These are phyloP conservation scores for Cryphonectria japonica DNA, from an alignment of 2,329 filamentous ascomycete genomes.

Conservation along the genomic window DNA sequence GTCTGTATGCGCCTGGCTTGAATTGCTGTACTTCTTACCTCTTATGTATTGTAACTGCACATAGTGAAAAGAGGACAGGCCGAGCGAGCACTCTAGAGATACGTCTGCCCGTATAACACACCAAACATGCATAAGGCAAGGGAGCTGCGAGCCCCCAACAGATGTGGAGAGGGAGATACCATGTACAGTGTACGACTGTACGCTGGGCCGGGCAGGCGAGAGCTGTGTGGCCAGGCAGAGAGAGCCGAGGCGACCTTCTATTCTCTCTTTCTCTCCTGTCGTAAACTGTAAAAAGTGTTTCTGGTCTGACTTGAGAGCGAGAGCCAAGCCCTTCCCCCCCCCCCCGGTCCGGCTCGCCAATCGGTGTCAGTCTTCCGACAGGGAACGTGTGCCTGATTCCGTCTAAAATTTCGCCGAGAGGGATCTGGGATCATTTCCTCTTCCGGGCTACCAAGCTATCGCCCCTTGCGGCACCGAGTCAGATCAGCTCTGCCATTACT, in stretches of 20 bases:
- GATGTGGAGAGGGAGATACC: neutral
- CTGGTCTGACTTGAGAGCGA: neutral
- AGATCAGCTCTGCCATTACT: neutral
- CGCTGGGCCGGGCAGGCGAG: neutral
- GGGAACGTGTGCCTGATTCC: neutral
- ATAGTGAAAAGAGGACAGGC: neutral
- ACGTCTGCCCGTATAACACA: neutral
- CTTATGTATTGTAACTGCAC: neutral
- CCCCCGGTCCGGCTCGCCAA: neutral
- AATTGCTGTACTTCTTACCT: neutral
- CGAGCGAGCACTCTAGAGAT: neutral
- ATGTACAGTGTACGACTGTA: neutral
- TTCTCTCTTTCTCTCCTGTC: neutral
- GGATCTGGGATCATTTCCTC: slow-evolving; percentile 8
- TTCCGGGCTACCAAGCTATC: neutral
- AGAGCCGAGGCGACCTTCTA: neutral
- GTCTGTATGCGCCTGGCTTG: neutral
- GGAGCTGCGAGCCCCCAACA: neutral
- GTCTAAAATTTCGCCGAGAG: slow-evolving; percentile 10
- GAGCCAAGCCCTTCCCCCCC: neutral
- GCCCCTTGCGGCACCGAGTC: slow-evolving; percentile 5
- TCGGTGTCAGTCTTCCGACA: slow-evolving; percentile 4
- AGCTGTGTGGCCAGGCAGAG: neutral
- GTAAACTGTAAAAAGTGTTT: neutral
- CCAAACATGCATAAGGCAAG: neutral